Base-by-base conservation (phyloP, 202 grass and related monocot genomes). In the Schoenoplectus tabernaemontani region DNA sequence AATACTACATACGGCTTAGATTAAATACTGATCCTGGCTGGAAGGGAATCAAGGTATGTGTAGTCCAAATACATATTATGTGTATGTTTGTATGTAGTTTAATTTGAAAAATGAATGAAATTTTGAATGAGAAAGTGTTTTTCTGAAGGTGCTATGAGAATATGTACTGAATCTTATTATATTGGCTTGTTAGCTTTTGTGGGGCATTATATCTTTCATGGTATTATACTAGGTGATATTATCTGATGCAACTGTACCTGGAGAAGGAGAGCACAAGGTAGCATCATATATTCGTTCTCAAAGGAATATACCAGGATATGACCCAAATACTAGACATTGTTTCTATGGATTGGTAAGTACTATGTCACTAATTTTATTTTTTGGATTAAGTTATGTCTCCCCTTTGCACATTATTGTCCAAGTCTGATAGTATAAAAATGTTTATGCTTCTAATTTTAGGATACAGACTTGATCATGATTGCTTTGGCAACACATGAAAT, bases 401-500 rank as follows among this genome's bases (percentile, higher is more conserved):
- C 57, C 6, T 66, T 67, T 69, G 23, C 65, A 34, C 70, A n/a
- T n/a, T n/a, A 9, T 59, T 78, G 13, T 67, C 32, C 23, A 9
- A 61, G 22, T 73, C 43, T 11, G 57, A 59, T 84, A 57, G 44
- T 74, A 83, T 19, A 34, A 48, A 41, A 48, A 61, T 37, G 78
- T 26, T 42, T 59, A 53, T 23, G n/a, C 13, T 36, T 83, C 54
- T 80, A 66, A 20, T 83, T 74, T 53, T 67, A 89, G 87, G 87
- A 85, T 79, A 79, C 83, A 41, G 83, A 89, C 46, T 85, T 89
- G 56, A 89, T 89, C 53, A 89, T 89, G 87, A 79, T 89, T 76
- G 87, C 78, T 30, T 78, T 89, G 51, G 87, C 87, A 57, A 89
- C 83, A 58, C 87, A 89, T 65, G 87, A 89, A 67, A 50, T 85